Evolutionary conservation across 2,329 filamentous ascomycete species (phyloP), one percentile per base, ranked within the genome.

Genomic region (Fonsecaea pedrosoi): DNA sequence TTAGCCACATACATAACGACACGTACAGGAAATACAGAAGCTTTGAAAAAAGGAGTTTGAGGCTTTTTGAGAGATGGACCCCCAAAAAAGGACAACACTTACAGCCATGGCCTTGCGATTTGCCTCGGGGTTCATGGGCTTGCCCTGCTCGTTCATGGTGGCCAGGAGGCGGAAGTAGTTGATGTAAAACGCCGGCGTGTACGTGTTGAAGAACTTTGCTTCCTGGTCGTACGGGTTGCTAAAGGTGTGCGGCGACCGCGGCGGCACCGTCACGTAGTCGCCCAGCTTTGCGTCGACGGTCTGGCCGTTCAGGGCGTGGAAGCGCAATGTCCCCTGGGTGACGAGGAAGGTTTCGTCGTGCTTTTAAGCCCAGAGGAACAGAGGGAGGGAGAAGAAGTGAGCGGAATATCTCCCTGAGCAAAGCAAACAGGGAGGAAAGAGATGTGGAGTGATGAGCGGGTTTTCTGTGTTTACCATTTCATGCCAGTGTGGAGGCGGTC

Each of bases 321-420:
- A 73, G n/a, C 70, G 71, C 13, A 72, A 54, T 21, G 69, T 70
- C 5, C 71, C 71, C 65, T 73, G 64, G 10, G 81, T 84, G n/a
- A 86, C 79, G 53, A 86, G 80, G 76, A 87, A 87, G 7, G 83
- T 85, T 76, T 85, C 81, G 69, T 87, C 84, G 75, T 87, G 83
- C 84, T 86, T 74, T 40, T 37, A 7, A 12, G 35, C 10, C 85
- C 82, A 1, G 54, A 3, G 18, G 18, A n/a, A 50, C 10, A 9
- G 21, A 42, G 25, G 62, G 34, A 32, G 1, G 25, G 25, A 25
- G 25, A 25, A 25, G 25, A 25, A 3, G 25, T 25, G 25, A 25
- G 25, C 2, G 25, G 25, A 25, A 25, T 25, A 25, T 25, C 25
- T 25, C 25, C 25, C 25, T 25, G 25, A 25, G 25, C 25, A 25